Evolutionary conservation across 345 rosid species (phyloP), one percentile per base, ranked within the genome.

Genomic region (Mercurialis annua): DNA sequence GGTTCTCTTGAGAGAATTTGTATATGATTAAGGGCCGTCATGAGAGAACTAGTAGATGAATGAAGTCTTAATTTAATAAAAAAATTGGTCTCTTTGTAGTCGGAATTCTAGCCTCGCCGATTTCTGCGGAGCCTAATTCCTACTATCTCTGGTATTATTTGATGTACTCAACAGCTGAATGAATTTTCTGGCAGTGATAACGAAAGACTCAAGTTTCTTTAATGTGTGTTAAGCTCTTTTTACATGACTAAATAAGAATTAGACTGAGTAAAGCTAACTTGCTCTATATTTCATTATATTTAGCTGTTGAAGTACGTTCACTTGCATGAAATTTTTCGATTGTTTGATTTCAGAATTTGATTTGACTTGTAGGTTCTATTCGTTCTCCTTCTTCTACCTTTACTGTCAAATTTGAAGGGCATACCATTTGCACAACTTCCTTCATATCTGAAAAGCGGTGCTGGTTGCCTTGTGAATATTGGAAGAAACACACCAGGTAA

Each of bases 401-500:
- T 92, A 3, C 77, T 92, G 64, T 90, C 96, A 68, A 92, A 81
- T 80, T 72, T 92, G 83, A 87, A 82, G 81, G 96, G 98, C 62
- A 88, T 87, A 76, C 87, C 90, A 30, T 83, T 87, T 71, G 65
- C 75, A 2, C 77, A 83, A 74, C 87, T 92, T 75, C 95, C 87
- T 67, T 62, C 67, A 0, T 88, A 87, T 77, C 68, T 92, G 49
- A 90, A 77, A 81, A 79, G 82, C 78, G 98, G 96, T 71, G 90
- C 88, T 60, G 89, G 88, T 59, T 90, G 98, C 83, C 84, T 92
- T 75, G 65, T 90, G 36, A 90, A 92, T 63, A 74, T 59, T 59
- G 90, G 88, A 80, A 72, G 76, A 53, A 77, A 69, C 58, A 58
- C 69, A 64, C 53, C 86, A 70, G 92, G 95, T 78, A 76, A 87